Evolutionary conservation across 2,329 filamentous ascomycete genomes (phyloP), one percentile per base, ranked within the genome.

Genomic region (Botrytis elliptica): DNA sequence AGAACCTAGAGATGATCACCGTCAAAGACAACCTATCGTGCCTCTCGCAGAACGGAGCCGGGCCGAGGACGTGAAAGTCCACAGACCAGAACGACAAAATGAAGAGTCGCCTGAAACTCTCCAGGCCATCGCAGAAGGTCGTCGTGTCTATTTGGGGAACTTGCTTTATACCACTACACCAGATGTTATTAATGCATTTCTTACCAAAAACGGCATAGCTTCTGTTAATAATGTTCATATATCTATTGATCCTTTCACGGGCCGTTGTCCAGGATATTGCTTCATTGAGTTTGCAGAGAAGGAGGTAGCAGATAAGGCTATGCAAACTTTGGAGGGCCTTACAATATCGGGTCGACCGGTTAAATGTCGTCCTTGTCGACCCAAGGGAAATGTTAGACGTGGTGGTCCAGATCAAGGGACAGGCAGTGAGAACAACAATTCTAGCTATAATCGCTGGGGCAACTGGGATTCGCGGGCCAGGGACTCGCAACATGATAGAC

Each of bases 261-360:
- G 69, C 4, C 69, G 69, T 7, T 49, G 60, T 52, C 59, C 59
- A 0, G 59, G 69, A 18, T 65, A 71, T 42, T 71, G 69, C 4
- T 71, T 71, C 12, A 65, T 71, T 9, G 69, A 65, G 22, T 71
- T 71, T 36, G 10, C 59, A 18, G 69, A 65, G 16, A 71, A 46
- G 14, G 7, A 52, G 10, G 52, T 38, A 1, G 69, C 59, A 40
- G 59, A 65, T 42, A 29, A 40, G 8, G 69, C 69, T 52, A 52
- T 71, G 40, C 10, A 38, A 20, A n/a, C 6, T 5, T 18, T 71
- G 9, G 69, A 71, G 0, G 69, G 59, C 2, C 18, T 40, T 63
- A 6, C 9, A 9, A 14, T 65, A 36, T 65, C 14, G 16, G 22
- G 38, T 16, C 33, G 59, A 4, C 59, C 59, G 7, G 59, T 71